Percentiles rank a stretch among this genome's conserved stretches.
These are phyloP conservation scores for Acacia melanoxylon DNA, from an alignment of 306 rosid species.

Conservation along the genomic window DNA sequence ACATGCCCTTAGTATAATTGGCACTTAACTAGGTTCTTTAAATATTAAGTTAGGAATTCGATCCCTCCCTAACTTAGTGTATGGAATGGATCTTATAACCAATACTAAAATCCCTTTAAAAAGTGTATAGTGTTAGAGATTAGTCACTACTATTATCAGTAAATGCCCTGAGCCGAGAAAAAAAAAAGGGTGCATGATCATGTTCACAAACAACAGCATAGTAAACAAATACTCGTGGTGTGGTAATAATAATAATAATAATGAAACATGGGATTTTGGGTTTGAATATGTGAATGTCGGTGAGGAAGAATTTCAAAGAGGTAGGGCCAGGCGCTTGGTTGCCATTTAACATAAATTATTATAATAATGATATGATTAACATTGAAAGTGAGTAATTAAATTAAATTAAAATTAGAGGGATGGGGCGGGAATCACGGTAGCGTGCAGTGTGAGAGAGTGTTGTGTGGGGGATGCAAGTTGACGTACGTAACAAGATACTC, in stretches of 20 bases:
- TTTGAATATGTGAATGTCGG: slow-evolving; percentile 31
- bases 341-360: not conserved
- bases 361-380: not conserved
- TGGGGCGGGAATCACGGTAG: slow-evolving; percentile 51
- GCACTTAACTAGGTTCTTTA: too few relatives aligned
- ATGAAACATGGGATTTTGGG: not conserved
- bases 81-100: too few relatives aligned
- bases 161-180: too few relatives aligned
- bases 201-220: not conserved
- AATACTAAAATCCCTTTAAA: too few relatives aligned
- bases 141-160: too few relatives aligned
- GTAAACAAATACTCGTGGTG: too few relatives aligned
- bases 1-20: too few relatives aligned
- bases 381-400: not conserved
- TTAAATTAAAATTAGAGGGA: not conserved
- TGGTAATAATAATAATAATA: not conserved
- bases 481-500: slow-evolving; percentile 31
- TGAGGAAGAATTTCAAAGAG: not conserved
- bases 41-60: too few relatives aligned
- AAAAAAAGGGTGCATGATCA: too few relatives aligned
- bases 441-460: slow-evolving; percentile 27
- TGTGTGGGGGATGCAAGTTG: not conserved
- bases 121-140: too few relatives aligned
- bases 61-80: fast-evolving
- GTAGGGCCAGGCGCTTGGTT: not conserved